Percentiles rank a stretch among this genome's conserved stretches.
phyloP scores from a whole-genome alignment of 805 yeast species.

The Helenozyma rhizophorensis region DNA sequence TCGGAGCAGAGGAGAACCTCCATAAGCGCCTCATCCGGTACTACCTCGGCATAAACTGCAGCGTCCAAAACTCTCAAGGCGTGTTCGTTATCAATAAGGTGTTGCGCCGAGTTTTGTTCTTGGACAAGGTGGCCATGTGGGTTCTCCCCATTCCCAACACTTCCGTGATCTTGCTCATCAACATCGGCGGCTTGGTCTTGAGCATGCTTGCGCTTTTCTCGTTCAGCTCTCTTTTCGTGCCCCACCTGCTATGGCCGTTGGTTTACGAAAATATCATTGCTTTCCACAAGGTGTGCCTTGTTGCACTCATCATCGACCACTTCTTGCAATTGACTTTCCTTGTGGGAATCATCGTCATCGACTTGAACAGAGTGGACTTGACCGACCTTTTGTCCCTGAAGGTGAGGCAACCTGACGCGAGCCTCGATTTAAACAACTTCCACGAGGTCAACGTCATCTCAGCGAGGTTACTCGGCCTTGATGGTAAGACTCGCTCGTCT shows the following conservation, averaged over 20 bases:
- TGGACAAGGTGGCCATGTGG: constrained; percentile 6
- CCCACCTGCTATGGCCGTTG: not conserved
- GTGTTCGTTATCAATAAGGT: constrained; percentile 9
- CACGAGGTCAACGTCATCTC: constrained; percentile 28
- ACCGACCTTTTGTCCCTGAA: constrained; percentile 38
- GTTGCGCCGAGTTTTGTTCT: constrained; percentile 6
- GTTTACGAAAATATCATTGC: constrained; percentile 1
- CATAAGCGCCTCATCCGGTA: constrained; percentile 25
- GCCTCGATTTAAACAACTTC: constrained; percentile 18
- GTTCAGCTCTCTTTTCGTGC: not conserved
- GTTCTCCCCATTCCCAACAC: constrained; percentile 21
- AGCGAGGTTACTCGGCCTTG: constrained; percentile 15
- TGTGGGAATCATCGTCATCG: constrained; percentile 62
- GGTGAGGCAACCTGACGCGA: too few species aligned
- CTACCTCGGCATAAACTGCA: constrained; percentile 25
- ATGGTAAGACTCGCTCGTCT: too few species aligned
- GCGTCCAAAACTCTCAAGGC: constrained; percentile 11
- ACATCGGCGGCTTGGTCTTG: constrained; percentile 14
- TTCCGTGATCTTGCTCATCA: constrained; percentile 18
- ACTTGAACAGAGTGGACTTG: constrained; percentile 58
- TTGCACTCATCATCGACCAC: constrained; percentile 56
- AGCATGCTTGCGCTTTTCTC: constrained; percentile 2
- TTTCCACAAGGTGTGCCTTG: constrained; percentile 8
- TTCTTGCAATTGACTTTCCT: constrained; percentile 60
- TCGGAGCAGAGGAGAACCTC: constrained; percentile 16